These are phyloP conservation scores for Pharnaceum exiguum DNA, from an alignment of 148 eudicot species.

Conservation along the genomic window DNA sequence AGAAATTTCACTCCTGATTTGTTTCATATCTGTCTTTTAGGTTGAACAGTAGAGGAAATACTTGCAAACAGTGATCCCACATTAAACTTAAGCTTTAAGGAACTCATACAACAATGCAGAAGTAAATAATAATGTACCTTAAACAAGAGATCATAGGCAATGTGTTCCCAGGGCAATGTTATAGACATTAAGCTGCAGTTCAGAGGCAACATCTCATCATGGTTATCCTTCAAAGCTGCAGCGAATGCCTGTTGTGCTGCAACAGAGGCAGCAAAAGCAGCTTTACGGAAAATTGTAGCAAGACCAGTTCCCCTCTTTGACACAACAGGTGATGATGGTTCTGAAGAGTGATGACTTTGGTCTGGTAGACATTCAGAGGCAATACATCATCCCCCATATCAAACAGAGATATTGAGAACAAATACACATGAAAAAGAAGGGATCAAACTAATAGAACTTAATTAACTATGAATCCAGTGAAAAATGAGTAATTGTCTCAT, in stretches of 20 bases:
- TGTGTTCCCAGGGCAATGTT: conserved; percentile 95
- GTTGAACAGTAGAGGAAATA: no score
- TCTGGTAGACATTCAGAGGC: conserved; percentile 34
- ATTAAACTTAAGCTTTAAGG: no score
- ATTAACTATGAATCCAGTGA: no score
- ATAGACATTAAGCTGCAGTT: conserved; percentile 93
- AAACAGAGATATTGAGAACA: neutral
- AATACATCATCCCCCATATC: neutral
- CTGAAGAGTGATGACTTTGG: conserved; percentile 57
- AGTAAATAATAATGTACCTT: conserved; percentile 45
- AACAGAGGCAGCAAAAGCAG: conserved; percentile 77
- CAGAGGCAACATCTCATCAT: conserved; percentile 87
- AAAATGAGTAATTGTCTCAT: no score
- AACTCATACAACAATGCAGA: neutral
- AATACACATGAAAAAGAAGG: neutral
- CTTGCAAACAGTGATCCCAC: neutral
- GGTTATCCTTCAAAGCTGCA: conserved; percentile 39
- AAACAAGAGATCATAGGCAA: conserved; percentile 85
- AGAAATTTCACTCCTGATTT: no score
- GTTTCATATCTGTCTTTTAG: no score
- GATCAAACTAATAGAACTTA: neutral
- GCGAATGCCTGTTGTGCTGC: conserved; percentile 87
- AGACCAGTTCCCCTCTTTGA: conserved; percentile 53
- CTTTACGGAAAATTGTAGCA: conserved; percentile 64
- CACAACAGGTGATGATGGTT: conserved; percentile 55